Percentiles rank a stretch among this genome's conserved stretches.
Evolutionary conservation across 257 asterid species (phyloP).

Genomic region (Galeopsis tetrahit): DNA sequence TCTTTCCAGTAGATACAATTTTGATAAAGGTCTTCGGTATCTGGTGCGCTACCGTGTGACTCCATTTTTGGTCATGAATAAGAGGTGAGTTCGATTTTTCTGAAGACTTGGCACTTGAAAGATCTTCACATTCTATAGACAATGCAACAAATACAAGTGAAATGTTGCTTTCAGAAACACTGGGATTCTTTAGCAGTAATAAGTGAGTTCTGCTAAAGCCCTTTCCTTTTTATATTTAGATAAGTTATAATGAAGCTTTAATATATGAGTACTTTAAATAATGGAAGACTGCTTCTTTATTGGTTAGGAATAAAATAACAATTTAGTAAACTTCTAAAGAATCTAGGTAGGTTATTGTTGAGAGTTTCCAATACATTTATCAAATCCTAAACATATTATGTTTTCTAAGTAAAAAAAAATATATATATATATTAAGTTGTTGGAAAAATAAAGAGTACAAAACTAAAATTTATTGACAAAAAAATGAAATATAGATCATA

Average conservation of each 20-base stretch:
- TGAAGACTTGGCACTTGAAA: slow-evolving; percentile 2
- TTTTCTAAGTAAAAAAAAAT: too few species aligned
- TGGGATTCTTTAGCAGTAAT: slow-evolving; percentile 24
- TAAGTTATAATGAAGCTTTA: neutral
- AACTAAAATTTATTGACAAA: too few species aligned
- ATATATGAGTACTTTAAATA: too few species aligned
- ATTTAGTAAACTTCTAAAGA: too few species aligned
- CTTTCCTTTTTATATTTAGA: neutral
- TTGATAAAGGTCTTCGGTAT: slow-evolving; percentile 3
- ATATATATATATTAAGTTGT: too few species aligned
- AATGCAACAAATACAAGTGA: neutral
- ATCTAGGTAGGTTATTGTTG: too few species aligned
- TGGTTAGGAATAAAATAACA: too few species aligned
- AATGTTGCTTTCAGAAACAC: neutral
- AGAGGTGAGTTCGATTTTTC: slow-evolving; percentile 7
- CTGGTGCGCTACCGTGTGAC: neutral
- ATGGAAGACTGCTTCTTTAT: too few species aligned
- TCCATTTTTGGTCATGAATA: slow-evolving; percentile 18
- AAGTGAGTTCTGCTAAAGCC: slow-evolving; percentile 9
- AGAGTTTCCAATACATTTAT: too few species aligned
- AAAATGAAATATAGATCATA: too few species aligned
- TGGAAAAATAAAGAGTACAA: too few species aligned
- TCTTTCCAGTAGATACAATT: slow-evolving; percentile 18
- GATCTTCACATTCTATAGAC: neutral
- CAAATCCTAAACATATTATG: too few species aligned